Percentiles rank a stretch among this genome's conserved stretches.
phyloP scores from a whole-genome alignment of 2,329 filamentous ascomycete species.

The Penicillium sumatraense region DNA sequence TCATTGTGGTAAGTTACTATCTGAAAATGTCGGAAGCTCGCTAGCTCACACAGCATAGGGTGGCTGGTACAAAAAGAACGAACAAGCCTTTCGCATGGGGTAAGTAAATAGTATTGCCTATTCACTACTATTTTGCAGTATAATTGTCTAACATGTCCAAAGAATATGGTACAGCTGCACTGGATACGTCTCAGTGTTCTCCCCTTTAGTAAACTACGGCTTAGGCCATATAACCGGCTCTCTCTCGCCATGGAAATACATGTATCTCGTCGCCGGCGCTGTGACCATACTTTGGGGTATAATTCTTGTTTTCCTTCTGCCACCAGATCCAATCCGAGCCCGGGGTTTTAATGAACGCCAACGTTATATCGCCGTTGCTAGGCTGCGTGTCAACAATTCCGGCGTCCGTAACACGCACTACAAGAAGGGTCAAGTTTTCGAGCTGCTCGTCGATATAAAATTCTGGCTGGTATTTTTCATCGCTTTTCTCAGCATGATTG shows the following conservation, averaged over 20 bases:
- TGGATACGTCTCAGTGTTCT: conserved; percentile 52
- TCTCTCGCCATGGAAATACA: conserved; percentile 45
- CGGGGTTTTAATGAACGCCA: conserved; percentile 45
- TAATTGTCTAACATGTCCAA: background rate
- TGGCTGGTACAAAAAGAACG: conserved; percentile 45
- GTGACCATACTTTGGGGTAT: conserved; percentile 49
- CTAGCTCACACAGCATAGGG: conserved; percentile 10
- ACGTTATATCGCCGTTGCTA: conserved; percentile 30
- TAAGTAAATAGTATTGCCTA: background rate
- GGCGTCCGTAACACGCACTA: conserved; percentile 48
- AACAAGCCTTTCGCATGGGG: conserved; percentile 37
- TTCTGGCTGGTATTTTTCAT: conserved; percentile 37
- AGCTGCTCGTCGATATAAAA: conserved; percentile 2
- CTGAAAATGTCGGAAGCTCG: background rate
- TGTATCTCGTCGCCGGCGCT: conserved; percentile 49
- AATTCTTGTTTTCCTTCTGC: conserved; percentile 45
- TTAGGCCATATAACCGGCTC: conserved; percentile 40
- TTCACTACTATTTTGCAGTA: conserved; percentile 15
- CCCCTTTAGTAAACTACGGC: conserved; percentile 55
- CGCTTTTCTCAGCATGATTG: conserved; percentile 47
- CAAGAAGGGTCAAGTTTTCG: conserved; percentile 48
- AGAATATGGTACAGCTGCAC: conserved; percentile 48
- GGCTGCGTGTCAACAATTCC: conserved; percentile 32
- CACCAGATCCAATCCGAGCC: conserved; percentile 48
- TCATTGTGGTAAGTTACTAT: conserved; percentile 47